Evolutionary conservation across 176 grass and related monocot genomes (phyloP).

Genomic region (Canna indica): DNA sequence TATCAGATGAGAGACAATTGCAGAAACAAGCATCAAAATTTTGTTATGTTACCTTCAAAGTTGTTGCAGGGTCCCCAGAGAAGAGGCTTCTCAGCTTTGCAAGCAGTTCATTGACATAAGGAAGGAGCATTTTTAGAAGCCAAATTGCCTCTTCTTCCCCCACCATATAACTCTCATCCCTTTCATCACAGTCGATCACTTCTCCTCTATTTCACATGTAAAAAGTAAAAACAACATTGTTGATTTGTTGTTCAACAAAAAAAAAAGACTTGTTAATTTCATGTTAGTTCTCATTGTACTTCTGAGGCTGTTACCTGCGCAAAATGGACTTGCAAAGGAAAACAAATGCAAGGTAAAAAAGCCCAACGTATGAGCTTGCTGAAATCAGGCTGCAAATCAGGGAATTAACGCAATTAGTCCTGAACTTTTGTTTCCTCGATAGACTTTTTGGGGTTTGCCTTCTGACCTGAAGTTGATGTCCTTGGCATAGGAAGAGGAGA

Average conservation of each 20-base stretch:
- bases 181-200: slow-evolving; percentile 33
- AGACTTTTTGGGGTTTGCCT: too few relatives aligned
- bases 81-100: slow-evolving; percentile 60
- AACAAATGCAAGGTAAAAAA: slow-evolving; percentile 69
- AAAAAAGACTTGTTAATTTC: neutral
- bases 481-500: slow-evolving; percentile 77
- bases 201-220: slow-evolving; percentile 36
- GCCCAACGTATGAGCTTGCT: slow-evolving; percentile 63
- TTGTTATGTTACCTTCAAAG: slow-evolving; percentile 59
- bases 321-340: slow-evolving; percentile 75
- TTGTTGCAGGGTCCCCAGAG: slow-evolving; percentile 80
- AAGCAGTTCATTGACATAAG: slow-evolving; percentile 82
- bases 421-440: neutral
- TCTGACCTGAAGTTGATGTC: slow-evolving; percentile 81
- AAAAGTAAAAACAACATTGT: too few relatives aligned
- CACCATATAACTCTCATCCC: slow-evolving; percentile 37
- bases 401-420: neutral
- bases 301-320: slow-evolving; percentile 39
- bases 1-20: slow-evolving; percentile 10
- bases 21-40: neutral
- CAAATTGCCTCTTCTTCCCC: slow-evolving; percentile 95
- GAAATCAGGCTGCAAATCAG: slow-evolving; percentile 53
- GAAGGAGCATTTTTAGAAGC: slow-evolving; percentile 69
- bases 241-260: neutral
- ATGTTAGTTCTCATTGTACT: neutral